Percentiles rank a stretch among this genome's conserved stretches.
phyloP scores from a whole-genome alignment of 768 basidiomycete species.

The Calocera cornea region DNA sequence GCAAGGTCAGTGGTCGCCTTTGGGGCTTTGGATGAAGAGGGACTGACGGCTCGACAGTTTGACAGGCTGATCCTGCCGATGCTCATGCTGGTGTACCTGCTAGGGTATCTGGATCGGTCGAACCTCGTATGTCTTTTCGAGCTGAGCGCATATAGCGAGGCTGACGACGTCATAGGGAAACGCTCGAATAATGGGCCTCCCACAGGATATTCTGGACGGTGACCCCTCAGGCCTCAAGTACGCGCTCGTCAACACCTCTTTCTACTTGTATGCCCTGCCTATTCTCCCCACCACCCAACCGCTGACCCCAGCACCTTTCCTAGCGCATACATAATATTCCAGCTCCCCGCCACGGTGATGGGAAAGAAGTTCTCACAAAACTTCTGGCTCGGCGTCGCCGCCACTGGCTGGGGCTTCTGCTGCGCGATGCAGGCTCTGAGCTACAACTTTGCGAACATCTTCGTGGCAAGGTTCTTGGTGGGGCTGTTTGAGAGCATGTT shows the following conservation, averaged over 20 bases:
- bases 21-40: too few species aligned
- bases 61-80: not conserved
- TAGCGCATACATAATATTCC: not conserved
- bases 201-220: slow-evolving; percentile 47
- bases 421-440: slow-evolving; percentile 36
- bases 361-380: slow-evolving; percentile 1
- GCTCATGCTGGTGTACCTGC: not conserved
- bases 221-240: slow-evolving; percentile 54
- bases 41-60: not conserved
- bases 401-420: not conserved
- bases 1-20: not conserved
- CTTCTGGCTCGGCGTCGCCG: slow-evolving; percentile 1
- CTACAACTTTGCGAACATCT: slow-evolving; percentile 45
- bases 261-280: slow-evolving; percentile 37
- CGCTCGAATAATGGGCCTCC: slow-evolving; percentile 59
- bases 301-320: not conserved
- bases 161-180: slow-evolving; percentile 26
- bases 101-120: not conserved
- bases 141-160: not conserved
- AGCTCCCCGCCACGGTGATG: not conserved
- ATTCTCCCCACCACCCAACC: slow-evolving; percentile 6
- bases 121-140: not conserved
- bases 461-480: slow-evolving; percentile 45
- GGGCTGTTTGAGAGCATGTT: slow-evolving; percentile 70
- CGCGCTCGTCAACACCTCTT: slow-evolving; percentile 63